Evolutionary conservation across 306 rosid genomes (phyloP).

Genomic region (Prunus padus): DNA sequence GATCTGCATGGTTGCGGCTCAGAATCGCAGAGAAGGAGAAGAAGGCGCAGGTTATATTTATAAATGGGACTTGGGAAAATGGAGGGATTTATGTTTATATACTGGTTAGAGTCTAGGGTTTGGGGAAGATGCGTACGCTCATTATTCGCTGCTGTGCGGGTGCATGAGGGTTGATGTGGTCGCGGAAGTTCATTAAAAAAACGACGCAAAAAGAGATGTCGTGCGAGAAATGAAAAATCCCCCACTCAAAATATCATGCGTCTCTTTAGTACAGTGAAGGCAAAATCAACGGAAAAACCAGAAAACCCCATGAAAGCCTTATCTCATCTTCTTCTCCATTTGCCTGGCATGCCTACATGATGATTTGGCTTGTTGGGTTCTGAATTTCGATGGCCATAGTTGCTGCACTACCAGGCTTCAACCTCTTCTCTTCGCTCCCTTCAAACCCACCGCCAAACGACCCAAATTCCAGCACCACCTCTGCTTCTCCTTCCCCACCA

Average conservation of each 20-base stretch:
- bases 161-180: not conserved
- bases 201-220: not conserved
- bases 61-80: not conserved
- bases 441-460: conserved; percentile 53
- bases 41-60: conserved; percentile 4
- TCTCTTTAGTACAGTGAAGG: not conserved
- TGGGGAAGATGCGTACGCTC: not conserved
- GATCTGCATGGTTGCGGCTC: conserved; percentile 65
- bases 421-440: conserved; percentile 85
- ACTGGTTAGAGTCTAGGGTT: conserved; percentile 4
- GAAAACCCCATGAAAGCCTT: not conserved
- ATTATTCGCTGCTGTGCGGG: not conserved
- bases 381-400: conserved; percentile 46
- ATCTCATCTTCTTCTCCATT: conserved; percentile 3
- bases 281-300: conserved; percentile 34
- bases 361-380: not conserved
- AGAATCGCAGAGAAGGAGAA: not conserved
- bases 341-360: not conserved
- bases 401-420: conserved; percentile 53
- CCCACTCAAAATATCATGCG: not conserved
- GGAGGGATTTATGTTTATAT: not conserved
- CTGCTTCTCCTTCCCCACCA: conserved; percentile 33
- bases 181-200: not conserved
- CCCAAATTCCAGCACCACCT: conserved; percentile 31
- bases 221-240: not conserved